A percentile compares a stretch with the other conserved stretches of the same genome.
phyloP scores from a whole-genome alignment of 306 rosid genomes.

The Astragalus glycyphyllos region DNA sequence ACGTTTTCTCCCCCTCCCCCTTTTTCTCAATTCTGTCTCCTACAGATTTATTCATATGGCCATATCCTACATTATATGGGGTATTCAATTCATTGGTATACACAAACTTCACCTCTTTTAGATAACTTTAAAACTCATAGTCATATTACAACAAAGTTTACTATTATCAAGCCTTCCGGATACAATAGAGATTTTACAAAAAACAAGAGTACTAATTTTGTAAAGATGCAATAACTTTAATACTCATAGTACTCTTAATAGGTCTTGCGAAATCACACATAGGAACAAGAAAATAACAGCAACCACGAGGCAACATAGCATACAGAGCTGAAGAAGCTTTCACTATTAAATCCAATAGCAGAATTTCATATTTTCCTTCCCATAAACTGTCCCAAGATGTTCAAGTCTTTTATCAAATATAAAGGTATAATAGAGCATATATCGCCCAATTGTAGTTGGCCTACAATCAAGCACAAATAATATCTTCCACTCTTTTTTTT shows the following conservation, averaged over 20 bases:
- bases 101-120: neutral
- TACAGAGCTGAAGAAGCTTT: no score
- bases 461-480: no score
- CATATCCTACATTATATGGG: slow-evolving; percentile 1
- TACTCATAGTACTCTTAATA: no score
- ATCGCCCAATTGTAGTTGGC: neutral
- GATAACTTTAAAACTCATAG: neutral
- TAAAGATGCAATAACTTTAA: no score
- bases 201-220: no score
- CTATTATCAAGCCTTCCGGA: no score
- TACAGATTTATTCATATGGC: neutral
- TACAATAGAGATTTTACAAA: no score
- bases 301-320: neutral
- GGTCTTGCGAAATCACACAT: neutral
- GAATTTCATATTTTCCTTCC: neutral
- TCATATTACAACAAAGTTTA: neutral
- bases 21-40: neutral
- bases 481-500: no score
- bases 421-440: neutral
- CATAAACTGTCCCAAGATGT: neutral
- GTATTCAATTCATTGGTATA: neutral
- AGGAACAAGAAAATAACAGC: neutral
- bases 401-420: neutral
- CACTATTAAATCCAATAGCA: neutral
- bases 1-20: neutral